Base-by-base conservation (phyloP, 805 yeast genomes). In the Pichia californica region DNA sequence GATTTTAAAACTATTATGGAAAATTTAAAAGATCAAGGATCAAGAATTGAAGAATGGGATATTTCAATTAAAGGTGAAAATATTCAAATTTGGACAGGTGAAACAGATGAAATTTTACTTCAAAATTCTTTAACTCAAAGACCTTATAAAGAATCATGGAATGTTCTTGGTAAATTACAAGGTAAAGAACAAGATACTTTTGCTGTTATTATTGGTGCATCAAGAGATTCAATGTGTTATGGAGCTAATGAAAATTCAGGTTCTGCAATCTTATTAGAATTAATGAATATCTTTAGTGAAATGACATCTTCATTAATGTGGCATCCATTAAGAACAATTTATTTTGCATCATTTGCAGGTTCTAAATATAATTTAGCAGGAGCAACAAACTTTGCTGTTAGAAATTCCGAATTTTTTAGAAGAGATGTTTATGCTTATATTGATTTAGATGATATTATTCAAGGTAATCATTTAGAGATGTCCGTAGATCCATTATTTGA, bases 311-410 rank as follows among this genome's bases (percentile, higher is more conserved):
- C 79, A 30, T 73, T 72, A 52, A 77, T 80, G 47, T 89, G 97
- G 97, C 67, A 70, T 36, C 97, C 98, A 0, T 61, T 88, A 31
- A 74, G 98, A 59, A 72, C 89, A 3, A 80, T 89, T 13, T 81
- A 82, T 55, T 88, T 89, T 64, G 77, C 79, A 0, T 85, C 95
- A 0, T 88, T 84, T 67, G 95, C 89, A 54, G 96, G 85, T 1
- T 67, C 83, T 0, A 79, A 81, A 48, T 88, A 83, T 55, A 88
- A 88, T 57, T 66, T 72, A 51, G 95, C 93, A 0, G 98, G 98
- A 0, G 71, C 86, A n/a, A 72, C 88, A 0, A 91, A 83, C 54
- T 79, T 89, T 73, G 70, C 81, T 7, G 85, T 83, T 52, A 65
- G 69, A 30, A 72, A 73, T 44, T 59, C 66, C n/a, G 71, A 73